phyloP scores from a whole-genome alignment of 108 stramenopile genomes.

The Heterococcus sp. region DNA sequence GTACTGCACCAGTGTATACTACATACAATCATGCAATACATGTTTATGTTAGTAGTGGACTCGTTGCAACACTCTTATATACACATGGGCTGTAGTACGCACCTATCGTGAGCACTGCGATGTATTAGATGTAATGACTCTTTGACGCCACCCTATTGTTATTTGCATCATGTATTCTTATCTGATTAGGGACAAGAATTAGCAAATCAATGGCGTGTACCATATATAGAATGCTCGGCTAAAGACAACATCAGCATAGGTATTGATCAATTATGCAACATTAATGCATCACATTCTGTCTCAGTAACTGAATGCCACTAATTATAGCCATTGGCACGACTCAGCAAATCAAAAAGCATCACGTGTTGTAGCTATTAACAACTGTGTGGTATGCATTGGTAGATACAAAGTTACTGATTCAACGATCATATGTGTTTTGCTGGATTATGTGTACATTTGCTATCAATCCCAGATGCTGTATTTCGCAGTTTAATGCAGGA shows the following conservation, averaged over 20 bases:
- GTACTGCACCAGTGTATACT: no score
- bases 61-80: no score
- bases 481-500: not conserved
- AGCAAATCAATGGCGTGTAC: not conserved
- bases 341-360: not conserved
- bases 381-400: not conserved
- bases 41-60: no score
- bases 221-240: not conserved
- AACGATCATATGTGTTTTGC: not conserved
- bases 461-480: not conserved
- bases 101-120: no score
- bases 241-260: not conserved
- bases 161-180: no score
- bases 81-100: no score
- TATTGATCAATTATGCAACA: not conserved
- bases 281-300: not conserved
- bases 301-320: not conserved
- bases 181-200: not conserved
- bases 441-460: no score
- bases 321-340: no score
- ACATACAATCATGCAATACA: no score
- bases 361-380: not conserved
- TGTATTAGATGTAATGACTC: no score
- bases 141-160: no score
- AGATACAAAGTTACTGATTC: not conserved